phyloP scores from a whole-genome alignment of 2,329 filamentous ascomycete genomes.

The Cordyceps javanica region DNA sequence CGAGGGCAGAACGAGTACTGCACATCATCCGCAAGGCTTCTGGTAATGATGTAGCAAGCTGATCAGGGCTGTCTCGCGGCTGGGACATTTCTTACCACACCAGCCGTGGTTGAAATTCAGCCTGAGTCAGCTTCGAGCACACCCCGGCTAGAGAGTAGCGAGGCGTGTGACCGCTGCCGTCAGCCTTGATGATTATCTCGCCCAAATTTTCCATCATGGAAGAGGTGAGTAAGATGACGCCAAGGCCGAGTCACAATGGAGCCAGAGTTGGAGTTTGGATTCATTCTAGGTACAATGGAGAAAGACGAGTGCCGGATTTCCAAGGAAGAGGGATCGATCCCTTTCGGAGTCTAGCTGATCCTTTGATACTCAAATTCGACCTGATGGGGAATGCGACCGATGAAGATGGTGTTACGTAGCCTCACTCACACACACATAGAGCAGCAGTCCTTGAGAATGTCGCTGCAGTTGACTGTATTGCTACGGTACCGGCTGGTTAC shows the following conservation, averaged over 20 bases:
- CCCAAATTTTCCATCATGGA: not conserved
- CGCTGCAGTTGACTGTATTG: not conserved
- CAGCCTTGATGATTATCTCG: constrained; percentile 3
- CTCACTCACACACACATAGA: constrained; percentile 5
- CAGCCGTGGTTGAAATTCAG: not conserved
- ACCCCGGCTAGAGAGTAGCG: not conserved
- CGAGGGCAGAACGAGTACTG: not conserved
- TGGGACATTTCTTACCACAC: not conserved
- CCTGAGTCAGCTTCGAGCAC: constrained; percentile 7
- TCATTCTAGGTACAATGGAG: not conserved
- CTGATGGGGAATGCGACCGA: not conserved
- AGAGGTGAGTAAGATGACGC: not conserved
- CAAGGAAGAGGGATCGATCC: not conserved
- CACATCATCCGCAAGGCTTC: not conserved
- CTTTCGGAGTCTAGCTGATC: not conserved
- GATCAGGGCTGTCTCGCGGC: not conserved
- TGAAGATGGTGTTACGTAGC: constrained; percentile 7
- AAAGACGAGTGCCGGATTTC: not conserved
- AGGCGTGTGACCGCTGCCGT: constrained; percentile 1
- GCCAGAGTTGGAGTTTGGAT: not conserved
- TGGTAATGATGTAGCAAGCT: not conserved
- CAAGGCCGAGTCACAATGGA: not conserved
- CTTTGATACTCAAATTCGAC: not conserved
- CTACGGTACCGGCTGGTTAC: not conserved
- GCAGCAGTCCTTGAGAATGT: not conserved